Percentiles rank a stretch among this genome's conserved stretches.
These are phyloP conservation scores for Balamuthia mandrillaris DNA, from an alignment of 208 protist genomes.

Conservation along the genomic window DNA sequence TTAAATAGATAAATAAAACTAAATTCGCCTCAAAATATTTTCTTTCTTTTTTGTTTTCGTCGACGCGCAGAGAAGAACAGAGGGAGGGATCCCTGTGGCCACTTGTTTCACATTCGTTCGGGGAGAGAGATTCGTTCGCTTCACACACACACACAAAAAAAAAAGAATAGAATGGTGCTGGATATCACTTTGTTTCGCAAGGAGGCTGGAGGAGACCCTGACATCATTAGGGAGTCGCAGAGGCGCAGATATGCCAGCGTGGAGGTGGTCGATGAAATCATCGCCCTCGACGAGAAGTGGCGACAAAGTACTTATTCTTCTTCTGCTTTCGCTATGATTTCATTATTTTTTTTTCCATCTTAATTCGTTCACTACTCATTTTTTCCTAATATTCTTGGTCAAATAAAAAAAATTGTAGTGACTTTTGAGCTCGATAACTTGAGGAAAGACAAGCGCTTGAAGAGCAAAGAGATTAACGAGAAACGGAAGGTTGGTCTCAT, in stretches of 20 bases:
- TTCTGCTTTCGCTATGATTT: background rate
- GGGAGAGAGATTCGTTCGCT: too few relatives aligned
- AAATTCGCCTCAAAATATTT: too few relatives aligned
- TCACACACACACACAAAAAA: background rate
- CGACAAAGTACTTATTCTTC: background rate
- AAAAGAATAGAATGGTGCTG: slow-evolving; percentile 69
- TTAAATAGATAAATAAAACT: too few relatives aligned
- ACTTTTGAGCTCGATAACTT: slow-evolving; percentile 67
- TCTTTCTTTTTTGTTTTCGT: too few relatives aligned
- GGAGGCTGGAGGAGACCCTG: slow-evolving; percentile 82
- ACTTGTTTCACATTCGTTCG: too few relatives aligned
- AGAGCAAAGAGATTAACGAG: slow-evolving; percentile 82
- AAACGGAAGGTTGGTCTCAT: slow-evolving; percentile 78
- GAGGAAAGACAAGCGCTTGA: slow-evolving; percentile 84
- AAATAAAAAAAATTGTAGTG: background rate
- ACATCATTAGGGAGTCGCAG: slow-evolving; percentile 91
- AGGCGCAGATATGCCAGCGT: slow-evolving; percentile 84
- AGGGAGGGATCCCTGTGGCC: too few relatives aligned
- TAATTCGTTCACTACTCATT: background rate
- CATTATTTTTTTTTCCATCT: background rate
- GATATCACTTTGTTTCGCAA: slow-evolving; percentile 94
- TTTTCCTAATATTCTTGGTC: background rate
- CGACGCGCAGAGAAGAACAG: too few relatives aligned
- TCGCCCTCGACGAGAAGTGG: slow-evolving; percentile 77
- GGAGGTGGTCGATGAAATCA: slow-evolving; percentile 85